Percentiles rank a stretch among this genome's conserved stretches.
These are phyloP conservation scores for Ascoidea tarda DNA, from an alignment of 805 yeast genomes.

Conservation along the genomic window DNA sequence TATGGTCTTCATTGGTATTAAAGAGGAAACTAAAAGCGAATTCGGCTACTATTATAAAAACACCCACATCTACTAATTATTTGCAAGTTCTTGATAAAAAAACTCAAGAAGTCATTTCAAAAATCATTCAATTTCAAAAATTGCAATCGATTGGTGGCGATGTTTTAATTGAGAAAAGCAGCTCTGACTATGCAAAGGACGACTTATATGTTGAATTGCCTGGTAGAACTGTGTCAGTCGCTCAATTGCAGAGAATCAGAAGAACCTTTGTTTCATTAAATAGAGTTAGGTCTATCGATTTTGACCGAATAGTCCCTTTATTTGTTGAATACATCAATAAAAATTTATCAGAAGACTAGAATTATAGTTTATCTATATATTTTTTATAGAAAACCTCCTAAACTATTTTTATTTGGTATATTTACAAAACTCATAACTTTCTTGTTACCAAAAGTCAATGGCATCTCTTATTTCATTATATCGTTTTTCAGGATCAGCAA, in stretches of 20 bases:
- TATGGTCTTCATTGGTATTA: conserved; percentile 45
- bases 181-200: conserved; percentile 23
- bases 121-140: conserved; percentile 49
- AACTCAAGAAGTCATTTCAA: conserved; percentile 51
- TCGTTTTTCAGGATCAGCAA: too few relatives aligned
- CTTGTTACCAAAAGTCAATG: too few relatives aligned
- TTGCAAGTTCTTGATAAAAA: conserved; percentile 63
- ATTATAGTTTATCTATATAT: background rate
- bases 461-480: too few relatives aligned
- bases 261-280: conserved; percentile 75
- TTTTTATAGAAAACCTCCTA: too few relatives aligned
- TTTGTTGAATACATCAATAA: conserved; percentile 69
- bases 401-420: too few relatives aligned
- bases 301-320: conserved; percentile 49
- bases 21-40: conserved; percentile 46
- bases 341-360: conserved; percentile 30
- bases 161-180: conserved; percentile 29
- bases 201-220: conserved; percentile 47
- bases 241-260: conserved; percentile 73
- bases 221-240: conserved; percentile 38
- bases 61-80: conserved; percentile 65
- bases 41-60: conserved; percentile 70
- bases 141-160: conserved; percentile 24
- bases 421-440: too few relatives aligned
- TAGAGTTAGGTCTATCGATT: conserved; percentile 61